These are phyloP conservation scores for Cryptococcus sp. DNA, from an alignment of 1,284 basidiomycete species.

Conservation along the genomic window DNA sequence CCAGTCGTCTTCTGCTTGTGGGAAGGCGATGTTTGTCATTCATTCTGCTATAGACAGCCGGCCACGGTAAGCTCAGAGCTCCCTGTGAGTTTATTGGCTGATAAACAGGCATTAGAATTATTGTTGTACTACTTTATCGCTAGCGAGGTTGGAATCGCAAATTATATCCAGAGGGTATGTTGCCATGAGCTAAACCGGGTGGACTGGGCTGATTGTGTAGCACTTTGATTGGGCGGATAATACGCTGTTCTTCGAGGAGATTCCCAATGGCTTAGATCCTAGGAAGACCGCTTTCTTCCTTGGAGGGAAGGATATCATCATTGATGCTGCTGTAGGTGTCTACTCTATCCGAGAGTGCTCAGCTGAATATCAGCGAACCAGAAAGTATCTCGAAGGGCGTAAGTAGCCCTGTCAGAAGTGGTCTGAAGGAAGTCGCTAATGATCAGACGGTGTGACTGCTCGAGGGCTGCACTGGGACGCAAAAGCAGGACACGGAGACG, in stretches of 20 bases:
- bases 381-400: slow-evolving; percentile 61
- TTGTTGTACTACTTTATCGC: slow-evolving; percentile 81
- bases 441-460: slow-evolving; percentile 60
- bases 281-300: slow-evolving; percentile 60
- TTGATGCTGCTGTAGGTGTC: slow-evolving; percentile 54
- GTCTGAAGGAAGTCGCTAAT: slow-evolving; percentile 1
- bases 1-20: slow-evolving; percentile 76
- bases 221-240: slow-evolving; percentile 70
- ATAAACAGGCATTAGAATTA: slow-evolving; percentile 63
- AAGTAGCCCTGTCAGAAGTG: slow-evolving; percentile 13
- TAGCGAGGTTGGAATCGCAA: slow-evolving; percentile 76
- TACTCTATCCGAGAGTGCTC: background rate
- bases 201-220: slow-evolving; percentile 6
- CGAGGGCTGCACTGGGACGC: slow-evolving; percentile 68
- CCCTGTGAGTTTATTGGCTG: slow-evolving; percentile 6
- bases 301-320: slow-evolving; percentile 72
- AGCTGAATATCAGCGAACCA: slow-evolving; percentile 56
- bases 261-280: slow-evolving; percentile 64
- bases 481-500: slow-evolving; percentile 65
- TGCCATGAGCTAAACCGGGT: background rate
- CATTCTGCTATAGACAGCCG: slow-evolving; percentile 71
- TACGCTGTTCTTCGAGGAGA: slow-evolving; percentile 81
- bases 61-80: slow-evolving; percentile 52
- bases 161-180: slow-evolving; percentile 64
- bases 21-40: slow-evolving; percentile 88